Base-by-base conservation (phyloP, 2,329 filamentous ascomycete species). In the Sordariomycetes sp. region DNA sequence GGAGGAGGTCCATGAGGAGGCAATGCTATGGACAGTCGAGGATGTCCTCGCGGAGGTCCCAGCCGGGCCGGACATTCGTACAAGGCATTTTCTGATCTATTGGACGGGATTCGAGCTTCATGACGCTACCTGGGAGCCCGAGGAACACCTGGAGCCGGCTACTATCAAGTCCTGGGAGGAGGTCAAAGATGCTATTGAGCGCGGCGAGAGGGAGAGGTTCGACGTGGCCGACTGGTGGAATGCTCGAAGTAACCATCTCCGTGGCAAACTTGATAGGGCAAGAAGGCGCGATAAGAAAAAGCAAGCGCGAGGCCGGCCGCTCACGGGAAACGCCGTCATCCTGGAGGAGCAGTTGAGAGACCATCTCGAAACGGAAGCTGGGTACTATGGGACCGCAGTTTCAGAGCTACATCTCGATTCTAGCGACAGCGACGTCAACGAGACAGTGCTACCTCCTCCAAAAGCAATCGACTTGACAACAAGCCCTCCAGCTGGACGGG, bases 1-100 rank as follows among this genome's bases (percentile, higher is more conserved):
- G 12, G 66, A 66, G 16, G 66, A 69, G 22, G 63, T 65, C 7
- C 57, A 62, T 43, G 73, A 76, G 3, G 67, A 71, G 11, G 70
- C 75, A 18, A 68, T 74, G 5, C 76, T 79, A 60, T 85, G 78
- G 66, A 65, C 70, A 6, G 75, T 85, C 6, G 76, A 80, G 48
- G 68, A 69, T 12, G 76, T 87, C 48, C 69, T 85, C 6, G 75
- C 76, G 0, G 75, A 83, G 61, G 71, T 68, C 37, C 63, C 51
- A 18, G 48, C 35, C 8, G 57, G 63, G 3, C 59, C 70, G 3
- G 60, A 65, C 3, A 68, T 66, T 3, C 54, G 60, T 24, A 58
- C 58, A 2, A 62, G 22, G 6, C 35, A 61, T 52, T 76, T 69
- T 59, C 66, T 76, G 3, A 65, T 75, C 12, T 61, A 69, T 58